Evolutionary conservation across 2,329 filamentous ascomycete genomes (phyloP).

Genomic region (Sporothrix humicola): DNA sequence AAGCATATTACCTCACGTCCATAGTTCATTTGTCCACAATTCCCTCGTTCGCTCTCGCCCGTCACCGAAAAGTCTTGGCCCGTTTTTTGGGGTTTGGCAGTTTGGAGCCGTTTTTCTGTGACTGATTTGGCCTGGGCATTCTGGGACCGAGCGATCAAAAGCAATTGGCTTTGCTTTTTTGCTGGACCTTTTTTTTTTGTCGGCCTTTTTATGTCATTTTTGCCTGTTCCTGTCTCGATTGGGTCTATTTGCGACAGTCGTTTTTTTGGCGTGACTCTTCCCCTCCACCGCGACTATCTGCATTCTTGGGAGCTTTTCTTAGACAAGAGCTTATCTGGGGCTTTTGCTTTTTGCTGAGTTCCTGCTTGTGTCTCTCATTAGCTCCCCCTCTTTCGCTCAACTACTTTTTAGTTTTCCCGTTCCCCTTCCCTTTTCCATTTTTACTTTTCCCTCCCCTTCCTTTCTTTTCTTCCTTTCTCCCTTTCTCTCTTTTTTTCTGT

Average conservation of each 20-base stretch:
- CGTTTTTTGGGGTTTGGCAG: slow-evolving; percentile 9
- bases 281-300: slow-evolving; percentile 23
- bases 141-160: not conserved
- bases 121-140: not conserved
- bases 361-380: slow-evolving; percentile 22
- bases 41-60: slow-evolving; percentile 23
- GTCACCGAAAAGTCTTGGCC: slow-evolving; percentile 14
- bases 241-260: too few species aligned
- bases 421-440: not conserved
- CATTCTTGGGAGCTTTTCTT: slow-evolving; percentile 19
- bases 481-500: not conserved
- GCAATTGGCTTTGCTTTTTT: not conserved
- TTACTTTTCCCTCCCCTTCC: not conserved
- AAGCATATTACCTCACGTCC: slow-evolving; percentile 21
- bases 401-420: slow-evolving; percentile 26
- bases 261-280: slow-evolving; percentile 22
- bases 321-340: slow-evolving; percentile 23
- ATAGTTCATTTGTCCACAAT: slow-evolving; percentile 28
- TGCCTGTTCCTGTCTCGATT: too few species aligned
- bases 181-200: not conserved
- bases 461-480: not conserved
- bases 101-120: slow-evolving; percentile 1
- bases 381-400: slow-evolving; percentile 22
- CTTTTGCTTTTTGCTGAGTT: not conserved
- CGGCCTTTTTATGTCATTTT: not conserved